Percentiles rank a stretch among this genome's conserved stretches.
phyloP scores from a whole-genome alignment of 306 rosid species.

The Cicer arietinum region DNA sequence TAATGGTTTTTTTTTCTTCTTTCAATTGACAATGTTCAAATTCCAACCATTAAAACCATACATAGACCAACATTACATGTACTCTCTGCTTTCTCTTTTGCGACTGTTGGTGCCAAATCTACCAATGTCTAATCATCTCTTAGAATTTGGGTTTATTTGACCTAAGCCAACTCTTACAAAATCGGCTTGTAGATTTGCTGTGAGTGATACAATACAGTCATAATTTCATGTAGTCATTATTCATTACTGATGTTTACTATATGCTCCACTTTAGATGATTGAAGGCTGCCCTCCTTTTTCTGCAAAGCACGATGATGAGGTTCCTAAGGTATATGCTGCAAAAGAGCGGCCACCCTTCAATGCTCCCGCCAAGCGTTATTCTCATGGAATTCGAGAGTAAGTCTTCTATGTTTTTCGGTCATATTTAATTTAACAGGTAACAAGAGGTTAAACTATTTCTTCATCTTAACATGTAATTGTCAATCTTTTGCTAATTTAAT shows the following conservation, averaged over 20 bases:
- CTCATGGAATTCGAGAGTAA: constrained; percentile 84
- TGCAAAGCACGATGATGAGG: constrained; percentile 68
- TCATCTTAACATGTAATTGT: neutral
- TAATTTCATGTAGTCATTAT: constrained; percentile 35
- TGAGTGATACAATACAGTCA: neutral
- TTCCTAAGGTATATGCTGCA: constrained; percentile 67
- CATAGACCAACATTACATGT: too few relatives aligned
- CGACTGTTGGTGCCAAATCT: too few relatives aligned
- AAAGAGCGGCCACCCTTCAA: constrained; percentile 82
- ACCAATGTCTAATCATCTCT: too few relatives aligned
- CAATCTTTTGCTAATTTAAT: constrained; percentile 4
- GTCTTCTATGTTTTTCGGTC: constrained; percentile 42
- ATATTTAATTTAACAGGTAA: constrained; percentile 4
- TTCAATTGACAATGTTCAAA: too few relatives aligned
- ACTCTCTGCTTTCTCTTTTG: too few relatives aligned
- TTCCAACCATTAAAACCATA: too few relatives aligned
- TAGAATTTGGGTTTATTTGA: too few relatives aligned
- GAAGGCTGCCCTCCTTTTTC: constrained; percentile 85
- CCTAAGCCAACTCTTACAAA: too few relatives aligned
- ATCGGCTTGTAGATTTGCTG: neutral
- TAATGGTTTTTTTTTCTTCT: too few relatives aligned
- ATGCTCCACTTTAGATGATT: constrained; percentile 70
- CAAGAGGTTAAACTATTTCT: constrained; percentile 11
- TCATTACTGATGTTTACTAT: constrained; percentile 44
- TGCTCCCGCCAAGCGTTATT: constrained; percentile 75